Evolutionary conservation across 768 basidiomycete genomes (phyloP), one percentile per base, ranked within the genome.

Genomic region (Clitopilus hobsonii): DNA sequence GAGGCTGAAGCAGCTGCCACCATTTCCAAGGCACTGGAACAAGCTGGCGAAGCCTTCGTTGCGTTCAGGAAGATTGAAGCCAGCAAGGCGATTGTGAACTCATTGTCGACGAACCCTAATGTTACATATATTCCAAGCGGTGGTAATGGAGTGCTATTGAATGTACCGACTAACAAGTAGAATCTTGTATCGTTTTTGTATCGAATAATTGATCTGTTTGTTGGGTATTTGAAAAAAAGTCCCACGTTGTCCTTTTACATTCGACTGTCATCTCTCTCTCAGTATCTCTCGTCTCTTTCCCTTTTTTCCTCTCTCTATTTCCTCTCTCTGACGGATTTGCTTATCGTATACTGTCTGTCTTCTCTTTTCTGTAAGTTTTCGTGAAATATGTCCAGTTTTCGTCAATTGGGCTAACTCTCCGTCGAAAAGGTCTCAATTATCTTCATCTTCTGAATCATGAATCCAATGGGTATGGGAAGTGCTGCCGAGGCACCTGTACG

Each of bases 1-100:
- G 96, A 99, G 76, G 97, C 96, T 1, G 95, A 98, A 73, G 97
- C 97, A 4, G 97, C 97, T 1, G 74, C 85, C 57, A 96, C 94
- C 52, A 96, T 99, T 65, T 95, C 93, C 16, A 80, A 76, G 56
- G 91, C 97, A 22, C 74, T 99, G 66, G 89, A 91, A 65, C 91
- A 87, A 76, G 96, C 97, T 1, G 96, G 96, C 7, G 95, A 97
- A 63, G 95, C 92, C 27, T 96, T 99, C 72, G 85, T 99, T 51
- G 86, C 91, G 56, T 83, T 99, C 69, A 81, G 97, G 62, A 91
- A 93, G 74, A 99, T 99, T 64, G 97, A 99, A 74, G 94, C 97
- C 52, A 91, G 89, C 79, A 94, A 98, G 76, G 97, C 96, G 54
- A 98, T 99, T 67, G 97, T 88, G 53, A 83, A 86, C 65, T 94